Conservation (phyloP, 345 rosid species). For the Camelina sativa region DNA sequence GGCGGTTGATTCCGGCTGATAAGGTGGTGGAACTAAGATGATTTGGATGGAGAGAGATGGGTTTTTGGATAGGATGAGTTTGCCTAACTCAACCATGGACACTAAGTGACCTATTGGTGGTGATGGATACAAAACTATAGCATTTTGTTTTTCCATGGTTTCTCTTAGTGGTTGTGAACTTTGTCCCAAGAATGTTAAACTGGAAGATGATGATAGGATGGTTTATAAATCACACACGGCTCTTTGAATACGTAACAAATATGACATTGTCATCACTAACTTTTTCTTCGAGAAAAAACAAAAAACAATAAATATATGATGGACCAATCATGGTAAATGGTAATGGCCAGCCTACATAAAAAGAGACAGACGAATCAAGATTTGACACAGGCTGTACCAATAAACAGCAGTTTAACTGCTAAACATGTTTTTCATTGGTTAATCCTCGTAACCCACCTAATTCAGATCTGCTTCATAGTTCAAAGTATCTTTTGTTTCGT, state of each 20-base stretch:
- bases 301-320: background rate
- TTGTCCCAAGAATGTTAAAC: constrained; percentile 6
- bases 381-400: background rate
- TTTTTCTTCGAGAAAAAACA: background rate
- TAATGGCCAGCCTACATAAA: background rate
- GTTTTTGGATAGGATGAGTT: constrained; percentile 50
- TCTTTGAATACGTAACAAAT: background rate
- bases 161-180: background rate
- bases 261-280: background rate
- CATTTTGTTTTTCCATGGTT: constrained; percentile 40
- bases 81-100: constrained; percentile 76
- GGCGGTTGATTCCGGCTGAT: constrained; percentile 49
- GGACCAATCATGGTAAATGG: background rate
- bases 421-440: background rate
- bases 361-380: background rate
- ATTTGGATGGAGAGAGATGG: constrained; percentile 63
- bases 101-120: constrained; percentile 73
- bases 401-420: background rate
- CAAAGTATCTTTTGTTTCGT: no score
- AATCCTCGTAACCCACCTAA: background rate
- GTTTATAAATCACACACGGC: background rate
- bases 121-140: constrained; percentile 66
- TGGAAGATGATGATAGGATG: background rate
- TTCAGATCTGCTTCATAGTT: no score
- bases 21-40: constrained; percentile 53